Evolutionary conservation across 2,329 filamentous ascomycete species (phyloP).

Genomic region (Macroventuria anomochaeta): DNA sequence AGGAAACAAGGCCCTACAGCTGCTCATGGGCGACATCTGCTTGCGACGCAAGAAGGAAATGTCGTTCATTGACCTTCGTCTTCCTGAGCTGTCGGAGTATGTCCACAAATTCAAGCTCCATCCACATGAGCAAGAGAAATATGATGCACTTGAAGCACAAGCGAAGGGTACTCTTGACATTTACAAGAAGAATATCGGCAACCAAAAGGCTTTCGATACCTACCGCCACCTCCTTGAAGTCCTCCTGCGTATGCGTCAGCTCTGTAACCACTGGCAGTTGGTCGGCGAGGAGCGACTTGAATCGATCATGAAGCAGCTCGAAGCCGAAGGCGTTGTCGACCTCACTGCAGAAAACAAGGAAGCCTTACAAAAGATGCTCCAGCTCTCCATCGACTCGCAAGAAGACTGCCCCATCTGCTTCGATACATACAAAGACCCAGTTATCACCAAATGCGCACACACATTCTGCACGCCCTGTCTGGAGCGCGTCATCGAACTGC

Average conservation of each 20-base stretch:
- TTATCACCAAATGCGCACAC: constrained; percentile 87
- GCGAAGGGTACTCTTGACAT: constrained; percentile 73
- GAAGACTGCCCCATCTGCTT: constrained; percentile 86
- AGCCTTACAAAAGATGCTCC: constrained; percentile 76
- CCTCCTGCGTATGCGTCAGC: constrained; percentile 80
- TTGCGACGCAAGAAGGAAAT: constrained; percentile 86
- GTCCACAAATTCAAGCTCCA: constrained; percentile 77
- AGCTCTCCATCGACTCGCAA: constrained; percentile 77
- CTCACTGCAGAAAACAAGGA: constrained; percentile 75
- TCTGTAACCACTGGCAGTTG: constrained; percentile 88
- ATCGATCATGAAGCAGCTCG: constrained; percentile 72
- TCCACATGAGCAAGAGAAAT: constrained; percentile 76
- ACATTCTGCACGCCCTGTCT: constrained; percentile 79
- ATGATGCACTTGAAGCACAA: constrained; percentile 73
- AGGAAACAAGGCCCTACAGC: constrained; percentile 71
- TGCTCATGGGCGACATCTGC: constrained; percentile 80
- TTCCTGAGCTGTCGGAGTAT: constrained; percentile 79
- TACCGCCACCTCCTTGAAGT: constrained; percentile 82
- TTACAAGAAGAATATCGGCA: constrained; percentile 58
- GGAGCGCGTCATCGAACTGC: constrained; percentile 72
- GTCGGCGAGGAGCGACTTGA: constrained; percentile 73
- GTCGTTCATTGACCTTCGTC: constrained; percentile 80
- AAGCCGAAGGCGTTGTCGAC: constrained; percentile 69
- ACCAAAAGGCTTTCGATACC: constrained; percentile 50
- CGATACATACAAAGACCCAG: constrained; percentile 71